A percentile compares a stretch with the other conserved stretches of the same genome.
Conservation (phyloP, 164 flowering plant genomes). For the Magnolia officinalis region DNA sequence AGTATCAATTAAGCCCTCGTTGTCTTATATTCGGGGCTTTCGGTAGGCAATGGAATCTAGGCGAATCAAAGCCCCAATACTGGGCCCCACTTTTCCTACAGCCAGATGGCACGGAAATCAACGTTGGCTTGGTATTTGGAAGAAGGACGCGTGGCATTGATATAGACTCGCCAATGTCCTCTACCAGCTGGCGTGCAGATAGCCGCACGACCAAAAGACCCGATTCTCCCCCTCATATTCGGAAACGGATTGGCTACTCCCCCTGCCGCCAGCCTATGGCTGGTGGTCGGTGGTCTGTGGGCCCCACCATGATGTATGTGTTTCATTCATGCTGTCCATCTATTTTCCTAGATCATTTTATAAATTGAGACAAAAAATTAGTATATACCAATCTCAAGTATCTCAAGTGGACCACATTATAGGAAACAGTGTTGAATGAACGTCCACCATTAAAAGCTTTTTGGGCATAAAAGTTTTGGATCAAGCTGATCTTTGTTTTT, state of each 20-base stretch:
- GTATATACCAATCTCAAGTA: no score
- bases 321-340: no score
- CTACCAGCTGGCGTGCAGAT: not conserved
- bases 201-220: not conserved
- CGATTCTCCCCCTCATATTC: not conserved
- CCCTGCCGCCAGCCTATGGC: no score
- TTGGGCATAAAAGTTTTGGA: no score
- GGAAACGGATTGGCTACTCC: not conserved
- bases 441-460: no score
- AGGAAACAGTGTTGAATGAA: no score
- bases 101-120: conserved; percentile 1
- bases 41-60: not conserved
- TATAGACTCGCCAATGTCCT: not conserved
- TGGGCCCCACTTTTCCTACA: not conserved
- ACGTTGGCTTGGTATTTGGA: not conserved
- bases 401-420: no score
- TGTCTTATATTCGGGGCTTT: not conserved
- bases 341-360: no score
- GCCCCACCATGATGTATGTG: no score
- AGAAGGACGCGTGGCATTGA: not conserved
- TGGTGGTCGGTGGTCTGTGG: no score
- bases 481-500: no score
- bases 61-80: not conserved
- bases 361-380: no score
- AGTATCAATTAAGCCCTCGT: not conserved